Evolutionary conservation across 805 yeast species (phyloP).

Genomic region (Teunomyces barrocoloradensis): DNA sequence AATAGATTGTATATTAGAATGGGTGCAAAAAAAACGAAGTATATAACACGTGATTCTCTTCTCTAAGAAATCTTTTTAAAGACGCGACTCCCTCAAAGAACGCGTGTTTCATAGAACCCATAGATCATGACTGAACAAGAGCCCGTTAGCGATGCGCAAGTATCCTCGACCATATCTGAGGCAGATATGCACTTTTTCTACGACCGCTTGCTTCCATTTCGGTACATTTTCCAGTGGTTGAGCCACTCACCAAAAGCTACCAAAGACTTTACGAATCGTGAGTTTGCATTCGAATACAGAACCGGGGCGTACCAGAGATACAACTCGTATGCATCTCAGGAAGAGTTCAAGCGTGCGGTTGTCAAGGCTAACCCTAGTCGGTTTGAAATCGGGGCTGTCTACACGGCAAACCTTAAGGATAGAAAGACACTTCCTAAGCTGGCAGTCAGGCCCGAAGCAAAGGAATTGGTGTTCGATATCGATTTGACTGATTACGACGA

Average conservation of each 20-base stretch:
- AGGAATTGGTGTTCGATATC: conserved; percentile 93
- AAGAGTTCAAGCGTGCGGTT: conserved; percentile 78
- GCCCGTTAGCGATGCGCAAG: background rate
- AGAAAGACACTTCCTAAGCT: conserved; percentile 72
- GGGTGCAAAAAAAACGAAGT: background rate
- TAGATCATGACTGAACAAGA: background rate
- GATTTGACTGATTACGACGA: conserved; percentile 97
- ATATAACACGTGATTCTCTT: background rate
- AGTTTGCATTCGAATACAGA: conserved; percentile 86
- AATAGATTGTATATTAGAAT: conserved; percentile 7
- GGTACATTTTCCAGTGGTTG: conserved; percentile 81
- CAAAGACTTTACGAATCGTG: conserved; percentile 81
- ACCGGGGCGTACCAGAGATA: conserved; percentile 90
- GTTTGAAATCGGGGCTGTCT: conserved; percentile 93
- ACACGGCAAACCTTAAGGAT: conserved; percentile 82
- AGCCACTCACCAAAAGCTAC: conserved; percentile 78
- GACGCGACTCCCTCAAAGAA: background rate
- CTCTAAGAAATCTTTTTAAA: background rate
- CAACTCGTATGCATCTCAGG: conserved; percentile 63
- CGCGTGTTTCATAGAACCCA: background rate
- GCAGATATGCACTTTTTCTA: conserved; percentile 75
- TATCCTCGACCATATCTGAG: conserved; percentile 33
- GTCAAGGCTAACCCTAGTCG: conserved; percentile 76
- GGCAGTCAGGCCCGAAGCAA: conserved; percentile 75
- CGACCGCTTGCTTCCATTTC: conserved; percentile 70